phyloP scores from a whole-genome alignment of 2,329 filamentous ascomycete genomes.

The Pseudocercospora macadamiae region DNA sequence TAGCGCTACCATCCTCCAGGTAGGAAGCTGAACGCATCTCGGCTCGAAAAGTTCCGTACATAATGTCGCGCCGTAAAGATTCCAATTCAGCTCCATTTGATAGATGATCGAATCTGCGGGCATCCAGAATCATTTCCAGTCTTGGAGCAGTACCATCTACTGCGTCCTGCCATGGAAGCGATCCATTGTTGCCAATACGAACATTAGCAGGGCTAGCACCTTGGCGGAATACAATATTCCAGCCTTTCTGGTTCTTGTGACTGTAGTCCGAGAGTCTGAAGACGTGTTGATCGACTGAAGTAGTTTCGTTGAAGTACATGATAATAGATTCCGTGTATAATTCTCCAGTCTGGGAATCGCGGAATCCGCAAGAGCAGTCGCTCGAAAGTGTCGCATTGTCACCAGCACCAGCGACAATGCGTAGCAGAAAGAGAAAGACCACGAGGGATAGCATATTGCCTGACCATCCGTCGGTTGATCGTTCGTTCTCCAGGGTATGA shows the following conservation, averaged over 20 bases:
- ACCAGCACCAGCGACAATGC: slow-evolving; percentile 13
- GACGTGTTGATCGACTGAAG: slow-evolving; percentile 36
- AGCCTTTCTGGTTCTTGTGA: slow-evolving; percentile 52
- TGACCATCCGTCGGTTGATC: not conserved
- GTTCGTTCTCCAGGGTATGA: not conserved
- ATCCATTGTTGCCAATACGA: slow-evolving; percentile 37
- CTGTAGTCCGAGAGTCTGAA: slow-evolving; percentile 47
- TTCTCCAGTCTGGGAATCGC: slow-evolving; percentile 42
- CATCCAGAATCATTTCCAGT: slow-evolving; percentile 27
- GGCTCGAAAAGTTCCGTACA: slow-evolving; percentile 52
- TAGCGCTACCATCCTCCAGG: slow-evolving; percentile 44
- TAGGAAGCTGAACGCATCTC: slow-evolving; percentile 46
- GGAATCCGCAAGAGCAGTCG: slow-evolving; percentile 52
- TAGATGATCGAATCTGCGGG: slow-evolving; percentile 40
- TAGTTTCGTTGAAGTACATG: slow-evolving; percentile 56
- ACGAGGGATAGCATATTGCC: slow-evolving; percentile 17
- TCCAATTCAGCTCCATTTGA: slow-evolving; percentile 50
- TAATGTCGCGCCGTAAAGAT: slow-evolving; percentile 50
- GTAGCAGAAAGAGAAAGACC: slow-evolving; percentile 13
- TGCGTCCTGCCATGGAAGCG: slow-evolving; percentile 25
- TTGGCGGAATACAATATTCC: slow-evolving; percentile 50
- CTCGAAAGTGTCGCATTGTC: slow-evolving; percentile 21
- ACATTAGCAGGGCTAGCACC: slow-evolving; percentile 48
- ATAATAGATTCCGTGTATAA: slow-evolving; percentile 54
- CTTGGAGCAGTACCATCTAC: slow-evolving; percentile 24